Base-by-base conservation (phyloP, 1,284 basidiomycete species). In the Athelia psychrophila region DNA sequence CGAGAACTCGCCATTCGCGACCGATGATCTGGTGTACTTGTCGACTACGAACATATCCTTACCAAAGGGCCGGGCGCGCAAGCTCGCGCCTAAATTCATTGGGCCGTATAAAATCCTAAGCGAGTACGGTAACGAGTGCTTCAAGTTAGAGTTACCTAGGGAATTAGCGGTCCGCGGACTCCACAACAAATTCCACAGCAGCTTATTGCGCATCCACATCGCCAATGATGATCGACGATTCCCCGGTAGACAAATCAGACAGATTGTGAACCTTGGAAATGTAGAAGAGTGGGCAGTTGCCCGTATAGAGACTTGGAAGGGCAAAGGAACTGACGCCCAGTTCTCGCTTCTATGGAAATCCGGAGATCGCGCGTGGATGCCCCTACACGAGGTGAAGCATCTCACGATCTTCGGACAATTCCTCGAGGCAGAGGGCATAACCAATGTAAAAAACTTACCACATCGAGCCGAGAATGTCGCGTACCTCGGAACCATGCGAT, bases 41-140 rank as follows among this genome's bases (percentile, higher is more conserved):
- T 73, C 68, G 0, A 72, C 66, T 0, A 68, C 69, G 49, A 74
- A 73, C 49, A 44, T 74, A 0, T 53, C 56, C 2, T 42, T 72
- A 8, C 64, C 60, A 0, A 67, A 68, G 40, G 64, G 65, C 2
- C 49, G 52, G 0, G 58, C 67, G 0, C 24, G 60, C 0, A 75
- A 75, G 47, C 52, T 75, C 0, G 45, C 57, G 0, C 72, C 69
- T 0, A 74, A 72, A 40, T 76, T 54, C 33, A 63, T 71, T 30
- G 61, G 69, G 0, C 68, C 69, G 0, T 72, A 65, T 50, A 33
- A 48, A 5, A 60, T 72, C 4, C 10, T 54, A 0, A 49, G 54
- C 13, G 64, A 67, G 48, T 64, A 59, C 32, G 20, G 49, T 0
- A 67, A 68, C 32, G 58, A 64, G 5, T 64, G 64, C 0, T 72